Conservation (phyloP, 108 stramenopile genomes). For the Thalassiosira profunda region DNA sequence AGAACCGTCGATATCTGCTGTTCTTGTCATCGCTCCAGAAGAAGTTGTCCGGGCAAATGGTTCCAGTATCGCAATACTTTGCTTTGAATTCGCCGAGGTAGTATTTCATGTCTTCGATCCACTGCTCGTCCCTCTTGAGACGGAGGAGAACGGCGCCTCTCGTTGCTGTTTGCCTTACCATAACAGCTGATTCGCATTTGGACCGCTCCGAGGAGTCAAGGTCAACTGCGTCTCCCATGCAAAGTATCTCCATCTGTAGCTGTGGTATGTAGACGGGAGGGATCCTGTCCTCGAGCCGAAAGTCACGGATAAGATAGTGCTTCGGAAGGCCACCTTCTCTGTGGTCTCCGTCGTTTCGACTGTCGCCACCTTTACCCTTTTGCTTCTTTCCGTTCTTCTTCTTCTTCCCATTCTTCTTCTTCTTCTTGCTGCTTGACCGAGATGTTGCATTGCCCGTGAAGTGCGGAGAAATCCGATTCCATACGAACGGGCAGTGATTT, state of each 20-base stretch:
- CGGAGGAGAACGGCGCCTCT: constrained; percentile 79
- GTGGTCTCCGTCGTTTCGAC: background rate
- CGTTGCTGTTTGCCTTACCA: constrained; percentile 88
- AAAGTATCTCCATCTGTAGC: constrained; percentile 90
- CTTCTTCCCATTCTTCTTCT: constrained; percentile 5
- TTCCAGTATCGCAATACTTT: constrained; percentile 53
- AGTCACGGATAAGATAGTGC: constrained; percentile 30
- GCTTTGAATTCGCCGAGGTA: constrained; percentile 69
- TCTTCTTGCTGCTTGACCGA: background rate
- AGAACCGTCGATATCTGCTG: constrained; percentile 48
- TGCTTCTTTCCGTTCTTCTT: constrained; percentile 12
- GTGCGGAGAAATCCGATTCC: constrained; percentile 29
- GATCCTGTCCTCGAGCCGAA: constrained; percentile 45
- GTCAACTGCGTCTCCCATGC: constrained; percentile 54
- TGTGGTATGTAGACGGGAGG: constrained; percentile 81
- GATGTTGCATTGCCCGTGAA: background rate
- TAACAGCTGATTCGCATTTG: constrained; percentile 70
- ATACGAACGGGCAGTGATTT: constrained; percentile 92
- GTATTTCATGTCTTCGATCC: constrained; percentile 88
- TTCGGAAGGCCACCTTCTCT: background rate
- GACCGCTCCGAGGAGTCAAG: constrained; percentile 5
- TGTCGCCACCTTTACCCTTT: constrained; percentile 1
- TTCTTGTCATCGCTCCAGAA: constrained; percentile 58
- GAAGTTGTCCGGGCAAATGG: constrained; percentile 69
- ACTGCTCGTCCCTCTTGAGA: constrained; percentile 74